Evolutionary conservation across 2,329 filamentous ascomycete genomes (phyloP), one percentile per base, ranked within the genome.

Genomic region (Epichloe elymi): DNA sequence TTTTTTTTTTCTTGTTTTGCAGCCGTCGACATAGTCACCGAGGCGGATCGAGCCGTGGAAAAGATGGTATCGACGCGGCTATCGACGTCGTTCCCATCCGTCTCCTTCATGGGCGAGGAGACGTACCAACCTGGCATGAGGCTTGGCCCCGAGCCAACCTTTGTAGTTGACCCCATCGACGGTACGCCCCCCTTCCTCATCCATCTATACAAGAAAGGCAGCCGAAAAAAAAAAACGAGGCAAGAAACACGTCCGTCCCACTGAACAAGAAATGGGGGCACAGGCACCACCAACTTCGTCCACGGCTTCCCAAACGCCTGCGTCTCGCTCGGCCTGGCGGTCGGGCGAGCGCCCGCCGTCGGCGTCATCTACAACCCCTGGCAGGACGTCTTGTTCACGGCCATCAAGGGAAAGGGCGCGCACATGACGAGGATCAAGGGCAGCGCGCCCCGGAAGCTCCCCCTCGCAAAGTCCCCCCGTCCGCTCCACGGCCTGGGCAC

Each of bases 321-420:
- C 69, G 83, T 90, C 68, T 88, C 84, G 11, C 79, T 91, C 36
- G 86, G 86, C 44, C 74, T 91, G 52, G 76, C 83, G 42, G 67
- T 88, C 54, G 67, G 76, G 60, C 76, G 76, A 55, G 61, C 63
- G 11, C 85, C 86, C 20, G 71, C 73, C 49, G 74, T 90, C 43
- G 86, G 86, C 54, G 81, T 91, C 52, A 81, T 91, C 55, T 90
- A 88, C 70, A 90, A 90, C 68, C 86, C 86, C 0, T 88, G 84
- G 67, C 80, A 79, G 46, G 76, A 82, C 59, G 73, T 76, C 8
- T 70, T 90, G 41, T 91, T 82, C 70, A 82, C 78, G 4, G 86
- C 75, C 35, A 77, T 88, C 60, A 74, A 75, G 51, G 85, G 85
- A 39, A 64, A 72, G n/a, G 86, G 86, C 40, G 77, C 83, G 8